Evolutionary conservation across 352 stramenopile genomes (phyloP).

Genomic region (Globisporangium polare): DNA sequence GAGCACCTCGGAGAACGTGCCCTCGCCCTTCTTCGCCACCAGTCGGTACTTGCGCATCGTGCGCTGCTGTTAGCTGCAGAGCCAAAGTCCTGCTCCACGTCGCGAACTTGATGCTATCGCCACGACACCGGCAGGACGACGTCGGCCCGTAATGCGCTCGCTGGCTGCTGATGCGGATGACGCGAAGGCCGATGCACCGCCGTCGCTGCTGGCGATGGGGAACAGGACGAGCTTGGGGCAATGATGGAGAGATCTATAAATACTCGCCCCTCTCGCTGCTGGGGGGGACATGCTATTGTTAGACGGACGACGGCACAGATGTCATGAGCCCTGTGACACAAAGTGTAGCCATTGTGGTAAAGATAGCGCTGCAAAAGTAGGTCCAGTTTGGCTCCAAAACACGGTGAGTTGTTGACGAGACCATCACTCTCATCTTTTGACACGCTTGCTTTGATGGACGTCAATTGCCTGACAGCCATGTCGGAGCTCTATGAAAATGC

Average conservation of each 20-base stretch:
- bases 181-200: background rate
- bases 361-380: background rate
- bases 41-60: conserved; percentile 92
- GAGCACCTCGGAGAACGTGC: conserved; percentile 94
- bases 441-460: conserved; percentile 1
- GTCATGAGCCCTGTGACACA: background rate
- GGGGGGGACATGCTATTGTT: background rate
- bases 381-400: background rate
- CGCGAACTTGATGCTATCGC: background rate
- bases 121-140: background rate
- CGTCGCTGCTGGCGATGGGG: background rate
- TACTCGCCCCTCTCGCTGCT: background rate
- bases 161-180: background rate
- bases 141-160: background rate
- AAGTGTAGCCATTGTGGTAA: background rate
- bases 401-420: background rate
- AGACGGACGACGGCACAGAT: background rate
- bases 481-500: conserved; percentile 65
- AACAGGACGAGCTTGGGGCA: background rate
- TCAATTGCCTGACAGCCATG: conserved; percentile 4
- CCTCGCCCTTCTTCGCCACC: conserved; percentile 94
- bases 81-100: background rate
- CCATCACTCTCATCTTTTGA: background rate
- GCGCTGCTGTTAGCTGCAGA: background rate
- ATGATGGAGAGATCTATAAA: background rate